Conservation (phyloP, 768 basidiomycete species). For the Boletellus emodensis region DNA sequence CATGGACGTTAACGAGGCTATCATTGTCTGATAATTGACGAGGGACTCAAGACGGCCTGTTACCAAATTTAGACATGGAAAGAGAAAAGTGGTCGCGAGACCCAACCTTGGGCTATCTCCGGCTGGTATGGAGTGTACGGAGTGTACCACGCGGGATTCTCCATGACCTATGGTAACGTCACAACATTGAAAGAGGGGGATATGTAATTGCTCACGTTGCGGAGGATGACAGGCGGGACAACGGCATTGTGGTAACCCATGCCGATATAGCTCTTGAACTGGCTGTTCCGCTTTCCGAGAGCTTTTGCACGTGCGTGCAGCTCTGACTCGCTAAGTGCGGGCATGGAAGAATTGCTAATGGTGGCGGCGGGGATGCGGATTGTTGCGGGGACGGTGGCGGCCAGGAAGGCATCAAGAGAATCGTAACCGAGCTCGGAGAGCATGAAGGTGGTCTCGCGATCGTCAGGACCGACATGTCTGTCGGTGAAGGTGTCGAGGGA, state of each 20-base stretch:
- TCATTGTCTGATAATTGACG: slow-evolving; percentile 96
- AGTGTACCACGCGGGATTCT: slow-evolving; percentile 98
- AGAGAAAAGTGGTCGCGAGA: slow-evolving; percentile 1
- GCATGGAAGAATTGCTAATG: slow-evolving; percentile 66
- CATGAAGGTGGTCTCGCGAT: slow-evolving; percentile 77
- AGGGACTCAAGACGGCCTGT: slow-evolving; percentile 92
- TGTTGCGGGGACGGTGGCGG: slow-evolving; percentile 72
- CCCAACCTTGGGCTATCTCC: slow-evolving; percentile 92
- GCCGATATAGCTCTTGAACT: slow-evolving; percentile 91
- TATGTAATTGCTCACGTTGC: slow-evolving; percentile 59
- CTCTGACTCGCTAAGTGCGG: slow-evolving; percentile 82
- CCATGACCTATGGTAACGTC: slow-evolving; percentile 57
- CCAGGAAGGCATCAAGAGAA: slow-evolving; percentile 85
- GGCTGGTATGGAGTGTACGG: slow-evolving; percentile 96
- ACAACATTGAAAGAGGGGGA: slow-evolving; percentile 1
- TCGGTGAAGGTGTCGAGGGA: slow-evolving; percentile 87
- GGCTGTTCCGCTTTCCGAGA: slow-evolving; percentile 74
- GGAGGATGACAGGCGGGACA: slow-evolving; percentile 91
- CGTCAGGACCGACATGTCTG: slow-evolving; percentile 91
- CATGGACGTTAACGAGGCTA: slow-evolving; percentile 90
- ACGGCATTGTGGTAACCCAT: slow-evolving; percentile 97
- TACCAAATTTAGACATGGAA: slow-evolving; percentile 12
- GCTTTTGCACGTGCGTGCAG: slow-evolving; percentile 69
- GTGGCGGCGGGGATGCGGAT: slow-evolving; percentile 65
- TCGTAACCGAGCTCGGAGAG: slow-evolving; percentile 78